These are phyloP conservation scores for Xerocomus subilludens DNA, from an alignment of 1,284 basidiomycete genomes.

Conservation along the genomic window DNA sequence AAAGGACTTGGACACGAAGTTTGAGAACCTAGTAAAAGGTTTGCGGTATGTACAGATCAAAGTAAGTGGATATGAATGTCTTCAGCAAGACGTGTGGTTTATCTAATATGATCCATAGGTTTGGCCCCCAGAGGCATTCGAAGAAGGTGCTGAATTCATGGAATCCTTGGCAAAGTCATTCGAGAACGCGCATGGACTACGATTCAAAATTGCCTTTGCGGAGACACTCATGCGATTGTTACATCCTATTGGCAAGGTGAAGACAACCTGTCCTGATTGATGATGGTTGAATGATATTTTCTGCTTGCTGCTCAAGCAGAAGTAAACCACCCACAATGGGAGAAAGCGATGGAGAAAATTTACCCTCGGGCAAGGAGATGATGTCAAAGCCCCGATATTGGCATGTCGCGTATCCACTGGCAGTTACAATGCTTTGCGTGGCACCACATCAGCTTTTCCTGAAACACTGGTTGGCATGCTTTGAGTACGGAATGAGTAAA, in stretches of 20 bases:
- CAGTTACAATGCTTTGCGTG: slow-evolving; percentile 86
- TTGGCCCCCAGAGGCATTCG: slow-evolving; percentile 93
- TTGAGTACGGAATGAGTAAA: slow-evolving; percentile 78
- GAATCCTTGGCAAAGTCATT: slow-evolving; percentile 86
- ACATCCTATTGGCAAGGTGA: slow-evolving; percentile 90
- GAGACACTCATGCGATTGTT: slow-evolving; percentile 84
- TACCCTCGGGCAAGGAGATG: slow-evolving; percentile 89
- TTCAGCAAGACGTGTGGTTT: not conserved
- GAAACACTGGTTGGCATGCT: slow-evolving; percentile 80
- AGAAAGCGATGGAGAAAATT: slow-evolving; percentile 88
- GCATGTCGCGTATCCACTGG: slow-evolving; percentile 87
- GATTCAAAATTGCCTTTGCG: slow-evolving; percentile 88
- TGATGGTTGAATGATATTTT: slow-evolving; percentile 21
- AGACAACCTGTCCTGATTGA: slow-evolving; percentile 24
- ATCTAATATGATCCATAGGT: slow-evolving; percentile 63
- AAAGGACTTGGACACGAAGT: slow-evolving; percentile 82
- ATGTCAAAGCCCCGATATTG: slow-evolving; percentile 92
- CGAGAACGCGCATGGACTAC: slow-evolving; percentile 84
- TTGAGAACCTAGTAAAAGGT: slow-evolving; percentile 84
- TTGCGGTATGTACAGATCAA: slow-evolving; percentile 84
- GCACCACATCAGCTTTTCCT: slow-evolving; percentile 89
- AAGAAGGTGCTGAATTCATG: slow-evolving; percentile 93
- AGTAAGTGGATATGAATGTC: slow-evolving; percentile 57
- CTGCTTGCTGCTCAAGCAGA: slow-evolving; percentile 91
- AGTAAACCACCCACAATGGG: slow-evolving; percentile 96